Conservation (phyloP, 495 filamentous ascomycete genomes). For the Pyrenula massariospora region DNA sequence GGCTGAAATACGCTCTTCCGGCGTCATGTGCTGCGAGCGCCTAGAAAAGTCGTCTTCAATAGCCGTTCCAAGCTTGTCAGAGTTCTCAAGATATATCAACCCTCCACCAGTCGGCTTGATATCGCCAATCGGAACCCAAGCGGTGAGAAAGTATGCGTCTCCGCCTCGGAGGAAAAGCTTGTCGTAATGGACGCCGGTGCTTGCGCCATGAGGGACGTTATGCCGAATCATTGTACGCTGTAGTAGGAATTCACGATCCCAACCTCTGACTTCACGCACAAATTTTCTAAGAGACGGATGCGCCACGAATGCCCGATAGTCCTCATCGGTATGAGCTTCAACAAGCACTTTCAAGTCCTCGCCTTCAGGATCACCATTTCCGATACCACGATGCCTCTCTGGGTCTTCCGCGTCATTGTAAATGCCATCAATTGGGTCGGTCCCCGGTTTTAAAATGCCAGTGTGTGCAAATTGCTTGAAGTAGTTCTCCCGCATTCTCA, state of each 20-base stretch:
- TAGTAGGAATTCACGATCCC: conserved; percentile 39
- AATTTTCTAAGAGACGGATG: conserved; percentile 40
- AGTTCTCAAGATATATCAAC: conserved; percentile 46
- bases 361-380: conserved; percentile 32
- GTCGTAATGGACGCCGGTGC: conserved; percentile 55
- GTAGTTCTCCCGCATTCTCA: conserved; percentile 42
- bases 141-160: conserved; percentile 43
- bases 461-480: conserved; percentile 42
- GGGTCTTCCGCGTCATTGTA: conserved; percentile 38
- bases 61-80: conserved; percentile 5
- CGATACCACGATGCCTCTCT: conserved; percentile 42
- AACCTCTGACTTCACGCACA: conserved; percentile 39
- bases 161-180: conserved; percentile 53
- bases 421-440: conserved; percentile 31
- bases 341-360: conserved; percentile 40
- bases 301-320: conserved; percentile 47
- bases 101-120: conserved; percentile 44
- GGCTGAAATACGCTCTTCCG: conserved; percentile 11
- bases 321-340: conserved; percentile 42
- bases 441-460: conserved; percentile 38
- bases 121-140: conserved; percentile 56
- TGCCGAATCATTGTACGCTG: conserved; percentile 41
- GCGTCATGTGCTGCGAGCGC: conserved; percentile 5
- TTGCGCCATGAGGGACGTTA: conserved; percentile 45
- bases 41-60: conserved; percentile 13